Base-by-base conservation (phyloP, 2,329 filamentous ascomycete genomes). In the Alternaria burnsii region DNA sequence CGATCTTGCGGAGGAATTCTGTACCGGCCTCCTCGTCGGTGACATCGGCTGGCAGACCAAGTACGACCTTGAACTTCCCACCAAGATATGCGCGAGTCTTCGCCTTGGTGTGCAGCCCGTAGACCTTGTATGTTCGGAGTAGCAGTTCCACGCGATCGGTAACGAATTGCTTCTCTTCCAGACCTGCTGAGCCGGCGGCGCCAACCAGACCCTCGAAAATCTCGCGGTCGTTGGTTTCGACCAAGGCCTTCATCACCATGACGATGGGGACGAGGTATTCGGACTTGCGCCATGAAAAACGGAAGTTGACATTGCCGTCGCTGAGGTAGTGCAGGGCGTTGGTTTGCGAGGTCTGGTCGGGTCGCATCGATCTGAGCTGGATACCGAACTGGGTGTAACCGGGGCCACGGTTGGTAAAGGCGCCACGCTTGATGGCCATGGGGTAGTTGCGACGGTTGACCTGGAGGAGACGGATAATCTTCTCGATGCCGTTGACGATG, bases 341-440 rank as follows among this genome's bases (percentile, higher is more conserved):
- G 38, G 94, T 98, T 80, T 98, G 94, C 30, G 94, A 97, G 9
- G 94, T 97, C 81, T 99, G 93, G 80, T 99, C 95, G n/a, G 94
- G 94, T 59, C 95, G 89, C 56, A 97, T 93, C 3, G 91, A 96
- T 80, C 95, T 90, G 68, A 97, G 89, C 73, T 97, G 92, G 59
- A 98, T 91, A 84, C 93, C 95, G 74, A 88, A 95, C 59, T 91
- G 90, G 11, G 93, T 96, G 81, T 97, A 99, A 63, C 91, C 87
- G 20, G 89, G 85, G 38, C 95, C 95, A 82, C 95, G 89, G 72
- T 92, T 94, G 66, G 88, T 86, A 82, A 98, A 99, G 69, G 94
- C 97, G 50, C 91, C 89, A 76, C 95, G 91, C 70, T 92, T 87
- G 78, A 98, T 97, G 47, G 94, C 94, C 87, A 97, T 91, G 52